phyloP scores from a whole-genome alignment of 495 filamentous ascomycete genomes.

The Hypoxylon rickii region DNA sequence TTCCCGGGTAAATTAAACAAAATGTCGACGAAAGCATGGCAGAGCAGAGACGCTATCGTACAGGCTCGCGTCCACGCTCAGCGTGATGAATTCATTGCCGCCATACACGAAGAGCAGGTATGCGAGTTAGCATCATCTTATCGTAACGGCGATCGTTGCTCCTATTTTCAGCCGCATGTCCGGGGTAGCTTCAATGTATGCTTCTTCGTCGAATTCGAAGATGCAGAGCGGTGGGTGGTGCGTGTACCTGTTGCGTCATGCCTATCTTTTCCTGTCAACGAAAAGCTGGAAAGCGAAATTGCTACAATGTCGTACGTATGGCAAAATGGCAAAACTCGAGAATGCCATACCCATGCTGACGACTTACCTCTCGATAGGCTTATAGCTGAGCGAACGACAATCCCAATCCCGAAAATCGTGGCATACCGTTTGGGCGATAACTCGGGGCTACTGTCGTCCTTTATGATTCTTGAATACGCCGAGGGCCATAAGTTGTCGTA shows the following conservation, averaged over 20 bases:
- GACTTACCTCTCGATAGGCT: slow-evolving; percentile 14
- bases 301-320: slow-evolving; percentile 37
- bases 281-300: slow-evolving; percentile 39
- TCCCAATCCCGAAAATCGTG: slow-evolving; percentile 36
- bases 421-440: slow-evolving; percentile 27
- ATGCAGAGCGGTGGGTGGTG: slow-evolving; percentile 36
- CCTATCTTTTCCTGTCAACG: slow-evolving; percentile 25
- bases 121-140: slow-evolving; percentile 17
- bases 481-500: slow-evolving; percentile 30
- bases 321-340: neutral
- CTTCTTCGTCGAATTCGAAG: slow-evolving; percentile 38
- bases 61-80: neutral
- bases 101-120: neutral
- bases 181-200: slow-evolving; percentile 43
- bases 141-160: slow-evolving; percentile 33
- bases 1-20: no score
- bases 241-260: slow-evolving; percentile 38
- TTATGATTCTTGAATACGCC: slow-evolving; percentile 39
- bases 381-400: slow-evolving; percentile 34
- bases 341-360: neutral
- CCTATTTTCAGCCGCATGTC: slow-evolving; percentile 28
- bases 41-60: neutral
- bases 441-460: slow-evolving; percentile 27
- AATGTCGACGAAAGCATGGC: no score
- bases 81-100: neutral